Conservation (phyloP, 2,329 filamentous ascomycete species). For the Penicillium olsonii region DNA sequence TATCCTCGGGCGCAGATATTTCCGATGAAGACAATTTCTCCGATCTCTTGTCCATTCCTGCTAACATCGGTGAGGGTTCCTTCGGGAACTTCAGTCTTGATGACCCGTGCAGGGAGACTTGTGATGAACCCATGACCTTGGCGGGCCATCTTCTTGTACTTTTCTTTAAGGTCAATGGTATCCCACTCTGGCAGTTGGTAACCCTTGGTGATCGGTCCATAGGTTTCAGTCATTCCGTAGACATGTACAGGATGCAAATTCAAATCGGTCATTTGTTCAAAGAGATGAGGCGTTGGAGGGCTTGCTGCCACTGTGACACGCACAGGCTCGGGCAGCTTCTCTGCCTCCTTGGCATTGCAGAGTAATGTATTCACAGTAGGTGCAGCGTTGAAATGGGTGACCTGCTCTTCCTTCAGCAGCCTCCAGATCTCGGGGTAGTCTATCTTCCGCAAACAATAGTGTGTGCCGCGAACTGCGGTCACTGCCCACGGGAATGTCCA, state of each 20-base stretch:
- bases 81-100: slow-evolving; percentile 74
- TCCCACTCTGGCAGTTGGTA: slow-evolving; percentile 88
- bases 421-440: slow-evolving; percentile 93
- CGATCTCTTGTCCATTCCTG: slow-evolving; percentile 72
- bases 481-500: slow-evolving; percentile 93
- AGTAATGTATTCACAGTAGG: slow-evolving; percentile 95
- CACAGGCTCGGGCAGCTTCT: slow-evolving; percentile 67
- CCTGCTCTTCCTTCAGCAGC: slow-evolving; percentile 77
- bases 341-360: slow-evolving; percentile 76
- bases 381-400: slow-evolving; percentile 95
- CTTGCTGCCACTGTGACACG: slow-evolving; percentile 90
- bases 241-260: slow-evolving; percentile 92
- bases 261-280: slow-evolving; percentile 84
- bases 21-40: slow-evolving; percentile 81
- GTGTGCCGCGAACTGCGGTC: slow-evolving; percentile 90
- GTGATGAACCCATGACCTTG: slow-evolving; percentile 92
- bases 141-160: slow-evolving; percentile 85
- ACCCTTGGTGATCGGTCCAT: slow-evolving; percentile 92
- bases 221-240: slow-evolving; percentile 86
- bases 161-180: slow-evolving; percentile 69
- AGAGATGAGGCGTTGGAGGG: slow-evolving; percentile 85
- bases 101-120: slow-evolving; percentile 75
- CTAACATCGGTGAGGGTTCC: slow-evolving; percentile 67
- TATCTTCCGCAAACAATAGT: slow-evolving; percentile 92
- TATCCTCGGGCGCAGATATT: slow-evolving; percentile 94